Evolutionary conservation across 2,329 filamentous ascomycete species (phyloP).

Genomic region (Penicillium sp.): DNA sequence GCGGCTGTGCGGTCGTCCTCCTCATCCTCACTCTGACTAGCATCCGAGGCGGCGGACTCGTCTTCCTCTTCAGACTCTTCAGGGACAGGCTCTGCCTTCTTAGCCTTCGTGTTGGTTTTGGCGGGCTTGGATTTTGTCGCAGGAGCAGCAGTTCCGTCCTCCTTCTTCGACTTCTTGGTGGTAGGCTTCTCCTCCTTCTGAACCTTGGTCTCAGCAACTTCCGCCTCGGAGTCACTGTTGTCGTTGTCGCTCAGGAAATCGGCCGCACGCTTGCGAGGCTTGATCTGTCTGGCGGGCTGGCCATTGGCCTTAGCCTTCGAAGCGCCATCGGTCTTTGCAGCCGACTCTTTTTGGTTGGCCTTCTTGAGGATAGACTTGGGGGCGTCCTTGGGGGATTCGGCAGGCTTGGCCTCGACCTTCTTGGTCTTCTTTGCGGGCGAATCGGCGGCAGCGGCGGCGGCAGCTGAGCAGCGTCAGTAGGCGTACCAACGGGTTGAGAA

Average conservation of each 20-base stretch:
- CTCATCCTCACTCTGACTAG: conserved; percentile 41
- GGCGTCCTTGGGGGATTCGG: conserved; percentile 22
- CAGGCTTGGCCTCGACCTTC: conserved; percentile 33
- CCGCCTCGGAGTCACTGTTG: conserved; percentile 21
- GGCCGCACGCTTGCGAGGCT: conserved; percentile 42
- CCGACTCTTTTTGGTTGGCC: conserved; percentile 26
- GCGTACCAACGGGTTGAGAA: no score
- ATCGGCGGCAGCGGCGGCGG: conserved; percentile 36
- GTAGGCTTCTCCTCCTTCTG: conserved; percentile 30
- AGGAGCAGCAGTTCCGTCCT: conserved; percentile 26
- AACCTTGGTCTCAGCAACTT: conserved; percentile 43
- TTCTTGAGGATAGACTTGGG: conserved; percentile 31
- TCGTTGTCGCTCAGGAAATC: conserved; percentile 42
- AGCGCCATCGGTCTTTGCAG: conserved; percentile 30
- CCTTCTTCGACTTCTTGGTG: conserved; percentile 38
- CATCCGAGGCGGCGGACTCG: no score
- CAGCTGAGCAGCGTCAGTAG: conserved; percentile 19
- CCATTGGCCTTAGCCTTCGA: no score
- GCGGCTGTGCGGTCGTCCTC: conserved; percentile 48
- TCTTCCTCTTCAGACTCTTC: conserved; percentile 31
- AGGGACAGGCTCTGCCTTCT: conserved; percentile 25
- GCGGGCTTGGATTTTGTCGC: conserved; percentile 11
- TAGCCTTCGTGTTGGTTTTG: conserved; percentile 34
- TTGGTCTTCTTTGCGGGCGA: conserved; percentile 55
- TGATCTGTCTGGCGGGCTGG: conserved; percentile 30